phyloP scores from a whole-genome alignment of 2,329 filamentous ascomycete genomes.

The Alternaria panax region DNA sequence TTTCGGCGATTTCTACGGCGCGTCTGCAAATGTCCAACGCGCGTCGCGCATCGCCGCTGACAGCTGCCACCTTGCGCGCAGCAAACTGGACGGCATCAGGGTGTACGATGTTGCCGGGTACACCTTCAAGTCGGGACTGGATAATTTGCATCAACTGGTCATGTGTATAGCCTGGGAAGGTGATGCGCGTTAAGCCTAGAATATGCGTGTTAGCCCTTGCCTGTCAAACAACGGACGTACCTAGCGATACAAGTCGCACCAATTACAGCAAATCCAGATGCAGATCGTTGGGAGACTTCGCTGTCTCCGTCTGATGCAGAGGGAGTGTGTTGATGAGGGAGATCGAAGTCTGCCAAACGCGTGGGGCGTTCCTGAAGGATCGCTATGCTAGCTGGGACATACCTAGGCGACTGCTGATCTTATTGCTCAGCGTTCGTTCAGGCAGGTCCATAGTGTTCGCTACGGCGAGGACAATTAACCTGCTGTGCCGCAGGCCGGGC shows the following conservation, averaged over 20 bases:
- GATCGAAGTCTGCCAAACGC: constrained; percentile 6
- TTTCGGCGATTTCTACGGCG: constrained; percentile 92
- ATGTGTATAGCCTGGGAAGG: constrained; percentile 96
- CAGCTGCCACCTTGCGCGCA: constrained; percentile 93
- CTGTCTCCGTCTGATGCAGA: constrained; percentile 26
- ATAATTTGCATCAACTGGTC: constrained; percentile 98
- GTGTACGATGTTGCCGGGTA: constrained; percentile 88
- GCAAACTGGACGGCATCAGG: constrained; percentile 95
- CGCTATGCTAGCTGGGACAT: constrained; percentile 32
- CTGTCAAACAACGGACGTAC: constrained; percentile 25
- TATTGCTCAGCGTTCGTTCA: constrained; percentile 95
- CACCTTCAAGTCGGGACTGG: constrained; percentile 86
- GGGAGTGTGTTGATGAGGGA: constrained; percentile 18
- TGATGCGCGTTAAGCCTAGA: constrained; percentile 83
- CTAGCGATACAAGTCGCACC: constrained; percentile 23
- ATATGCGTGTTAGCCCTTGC: constrained; percentile 40
- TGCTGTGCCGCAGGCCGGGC: constrained; percentile 89
- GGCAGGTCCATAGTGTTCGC: constrained; percentile 99
- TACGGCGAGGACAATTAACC: constrained; percentile 93
- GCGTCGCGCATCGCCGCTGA: constrained; percentile 90
- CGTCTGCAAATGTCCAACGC: constrained; percentile 94
- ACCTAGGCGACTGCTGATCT: constrained; percentile 83
- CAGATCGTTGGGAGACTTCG: constrained; percentile 23
- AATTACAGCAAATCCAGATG: constrained; percentile 26
- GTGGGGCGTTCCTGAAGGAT: constrained; percentile 30